Base-by-base conservation (phyloP, 139 green algal species). In the Limnomonas spitsbergensis region DNA sequence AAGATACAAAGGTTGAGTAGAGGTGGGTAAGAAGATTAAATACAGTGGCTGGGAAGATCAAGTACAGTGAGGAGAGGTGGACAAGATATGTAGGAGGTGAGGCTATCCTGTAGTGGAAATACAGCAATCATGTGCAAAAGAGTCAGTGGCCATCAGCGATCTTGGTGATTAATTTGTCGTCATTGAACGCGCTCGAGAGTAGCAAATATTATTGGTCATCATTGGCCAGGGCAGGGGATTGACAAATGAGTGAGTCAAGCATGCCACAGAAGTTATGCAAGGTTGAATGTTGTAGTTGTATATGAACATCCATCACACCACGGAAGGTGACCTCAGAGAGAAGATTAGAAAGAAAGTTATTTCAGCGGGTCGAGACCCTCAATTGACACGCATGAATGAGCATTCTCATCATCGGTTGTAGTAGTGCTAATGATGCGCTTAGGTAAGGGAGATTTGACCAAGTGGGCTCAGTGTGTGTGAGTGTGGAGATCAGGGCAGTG, bases 241-340 rank as follows among this genome's bases (percentile, higher is more conserved):
- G 47, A 61, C 14, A 14, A 61, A 61, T 14, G 47, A 61, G 20
- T 20, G 47, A 61, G 14, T 61, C 47, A 20, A 61, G 20, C 14
- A 61, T 61, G 47, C 14, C 47, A 61, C 20, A 20, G 14, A 61
- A 14, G 14, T 61, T 61, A 29, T 14, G 47, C 47, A 61, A 29
- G 47, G 14, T 61, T 14, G 47, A 29, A 61, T 14, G 47, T 29
- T 29, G 47, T 14, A 61, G 14, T 61, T 14, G 20, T 14, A 14
- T 29, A 61, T 14, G 47, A 61, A 61, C 47, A 20, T 29, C 47
- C 20, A 61, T 29, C 14, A 61, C n/a, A n/a, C n/a, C n/a, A n/a
- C n/a, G n/a, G n/a, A n/a, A n/a, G n/a, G n/a, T n/a, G n/a, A n/a
- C 82, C 78, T 86, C 82, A 86, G 82, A 86, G 82, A 86, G 82